phyloP scores from a whole-genome alignment of 257 asterid species.

The Knoxia roxburghii region DNA sequence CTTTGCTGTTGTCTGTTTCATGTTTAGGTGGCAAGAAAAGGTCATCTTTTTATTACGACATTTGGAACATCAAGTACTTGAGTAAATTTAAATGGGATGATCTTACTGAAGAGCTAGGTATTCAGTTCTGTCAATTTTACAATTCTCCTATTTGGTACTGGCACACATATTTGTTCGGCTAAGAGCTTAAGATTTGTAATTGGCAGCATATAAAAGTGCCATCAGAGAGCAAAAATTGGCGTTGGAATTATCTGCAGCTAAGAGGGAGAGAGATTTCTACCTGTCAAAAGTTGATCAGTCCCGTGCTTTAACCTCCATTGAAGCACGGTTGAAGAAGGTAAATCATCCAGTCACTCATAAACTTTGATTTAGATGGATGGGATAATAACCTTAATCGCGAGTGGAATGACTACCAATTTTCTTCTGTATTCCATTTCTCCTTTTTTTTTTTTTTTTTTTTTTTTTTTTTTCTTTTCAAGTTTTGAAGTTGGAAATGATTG shows the following conservation, averaged over 20 bases:
- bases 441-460: not conserved
- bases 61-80: conserved; percentile 93
- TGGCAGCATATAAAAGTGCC: conserved; percentile 69
- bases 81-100: conserved; percentile 99
- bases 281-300: conserved; percentile 77
- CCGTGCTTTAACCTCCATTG: conserved; percentile 49
- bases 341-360: not conserved
- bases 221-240: conserved; percentile 67
- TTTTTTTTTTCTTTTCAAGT: not conserved
- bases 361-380: not conserved
- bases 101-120: conserved; percentile 83
- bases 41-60: conserved; percentile 76
- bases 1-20: conserved; percentile 1
- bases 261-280: conserved; percentile 74
- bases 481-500: not conserved
- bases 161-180: conserved; percentile 19
- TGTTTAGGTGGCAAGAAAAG: conserved; percentile 82
- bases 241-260: conserved; percentile 77
- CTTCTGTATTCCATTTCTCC: not conserved
- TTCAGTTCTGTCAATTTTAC: not conserved
- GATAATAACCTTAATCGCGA: not conserved
- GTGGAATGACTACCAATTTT: not conserved
- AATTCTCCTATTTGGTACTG: conserved; percentile 5
- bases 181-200: conserved; percentile 12
- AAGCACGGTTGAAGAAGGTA: conserved; percentile 81